Conservation (phyloP, 1,139 yeast species). For the Diutina mesorugosa region DNA sequence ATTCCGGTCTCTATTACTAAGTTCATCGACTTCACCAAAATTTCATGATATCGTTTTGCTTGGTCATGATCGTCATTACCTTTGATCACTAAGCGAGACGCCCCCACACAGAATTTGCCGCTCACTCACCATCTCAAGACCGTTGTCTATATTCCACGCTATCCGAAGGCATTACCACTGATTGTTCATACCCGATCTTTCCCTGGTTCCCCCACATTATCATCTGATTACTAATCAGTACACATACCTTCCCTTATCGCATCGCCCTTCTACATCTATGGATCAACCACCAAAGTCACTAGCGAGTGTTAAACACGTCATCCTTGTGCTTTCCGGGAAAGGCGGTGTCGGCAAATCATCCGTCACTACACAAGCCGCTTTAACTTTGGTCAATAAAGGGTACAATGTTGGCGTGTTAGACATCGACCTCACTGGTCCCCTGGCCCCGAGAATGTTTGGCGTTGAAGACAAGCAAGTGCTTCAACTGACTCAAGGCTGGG, state of each 20-base stretch:
- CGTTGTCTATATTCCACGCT: too few species aligned
- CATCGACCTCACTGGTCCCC: conserved; percentile 94
- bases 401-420: conserved; percentile 84
- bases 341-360: conserved; percentile 87
- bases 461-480: conserved; percentile 68
- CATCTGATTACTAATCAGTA: background rate
- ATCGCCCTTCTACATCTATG: background rate
- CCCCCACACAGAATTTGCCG: background rate
- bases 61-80: background rate
- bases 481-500: conserved; percentile 82
- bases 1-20: too few species aligned
- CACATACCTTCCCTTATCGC: background rate
- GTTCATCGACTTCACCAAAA: too few species aligned
- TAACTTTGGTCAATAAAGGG: conserved; percentile 59
- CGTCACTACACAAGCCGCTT: conserved; percentile 85
- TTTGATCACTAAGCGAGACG: background rate
- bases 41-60: background rate
- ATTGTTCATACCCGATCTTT: too few species aligned
- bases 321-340: conserved; percentile 32
- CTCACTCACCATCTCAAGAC: too few species aligned
- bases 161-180: too few species aligned
- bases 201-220: too few species aligned
- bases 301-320: conserved; percentile 52
- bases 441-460: conserved; percentile 93
- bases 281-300: conserved; percentile 34